A percentile compares a stretch with the other conserved stretches of the same genome.
phyloP scores from a whole-genome alignment of 2,329 filamentous ascomycete species.

The Xylariaceae sp. region DNA sequence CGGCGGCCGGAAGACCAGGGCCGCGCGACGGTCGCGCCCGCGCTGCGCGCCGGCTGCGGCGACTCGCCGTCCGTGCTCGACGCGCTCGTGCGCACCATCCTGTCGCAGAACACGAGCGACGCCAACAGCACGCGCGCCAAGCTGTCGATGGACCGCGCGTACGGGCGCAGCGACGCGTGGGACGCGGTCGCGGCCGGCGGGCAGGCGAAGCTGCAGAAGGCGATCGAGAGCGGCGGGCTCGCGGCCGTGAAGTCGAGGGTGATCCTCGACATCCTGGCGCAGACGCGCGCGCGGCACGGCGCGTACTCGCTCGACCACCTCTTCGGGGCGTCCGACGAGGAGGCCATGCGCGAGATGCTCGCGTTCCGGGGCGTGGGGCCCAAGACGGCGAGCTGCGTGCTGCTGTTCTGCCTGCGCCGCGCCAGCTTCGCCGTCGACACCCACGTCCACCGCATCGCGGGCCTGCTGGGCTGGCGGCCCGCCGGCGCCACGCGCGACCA shows the following conservation, averaged over 20 bases:
- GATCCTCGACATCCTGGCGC: constrained; percentile 71
- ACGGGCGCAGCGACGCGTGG: constrained; percentile 53
- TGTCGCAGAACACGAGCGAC: constrained; percentile 60
- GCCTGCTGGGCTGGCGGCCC: constrained; percentile 57
- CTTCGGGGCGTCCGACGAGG: constrained; percentile 49
- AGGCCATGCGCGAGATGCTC: constrained; percentile 57
- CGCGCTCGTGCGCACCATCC: constrained; percentile 57
- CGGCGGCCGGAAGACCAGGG: constrained; percentile 62
- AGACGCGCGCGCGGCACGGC: constrained; percentile 58
- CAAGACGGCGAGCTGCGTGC: constrained; percentile 60
- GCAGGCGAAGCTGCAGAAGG: constrained; percentile 52
- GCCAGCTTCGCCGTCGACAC: constrained; percentile 60
- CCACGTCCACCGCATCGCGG: constrained; percentile 57
- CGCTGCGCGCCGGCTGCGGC: constrained; percentile 68
- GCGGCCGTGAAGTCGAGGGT: constrained; percentile 74
- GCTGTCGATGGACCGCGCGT: constrained; percentile 51
- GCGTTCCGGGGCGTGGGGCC: constrained; percentile 58
- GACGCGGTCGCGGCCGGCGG: constrained; percentile 49
- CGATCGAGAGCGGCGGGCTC: constrained; percentile 75
- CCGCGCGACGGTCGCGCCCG: constrained; percentile 52
- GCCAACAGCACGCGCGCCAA: constrained; percentile 65
- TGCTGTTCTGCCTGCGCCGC: constrained; percentile 56
- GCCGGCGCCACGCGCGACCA: constrained; percentile 48
- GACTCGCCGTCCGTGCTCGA: constrained; percentile 57
- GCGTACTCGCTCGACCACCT: constrained; percentile 57